Evolutionary conservation across 2,329 filamentous ascomycete species (phyloP).

Genomic region (Aspergillus melleus): DNA sequence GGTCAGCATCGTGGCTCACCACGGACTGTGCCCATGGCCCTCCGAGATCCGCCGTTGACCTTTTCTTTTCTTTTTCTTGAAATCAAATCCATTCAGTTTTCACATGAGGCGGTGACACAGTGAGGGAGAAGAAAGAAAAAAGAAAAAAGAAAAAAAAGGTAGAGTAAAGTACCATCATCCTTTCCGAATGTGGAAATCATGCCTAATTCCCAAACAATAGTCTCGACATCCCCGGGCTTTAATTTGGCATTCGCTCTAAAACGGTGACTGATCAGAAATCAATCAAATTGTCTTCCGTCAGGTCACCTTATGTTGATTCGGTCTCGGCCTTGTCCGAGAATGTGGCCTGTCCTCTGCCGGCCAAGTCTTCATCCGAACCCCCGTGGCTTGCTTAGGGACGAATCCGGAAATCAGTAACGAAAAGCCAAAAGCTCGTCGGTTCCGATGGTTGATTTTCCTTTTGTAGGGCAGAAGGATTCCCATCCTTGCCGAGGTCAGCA

Average conservation of each 20-base stretch:
- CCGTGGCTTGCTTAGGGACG: background rate
- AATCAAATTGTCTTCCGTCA: background rate
- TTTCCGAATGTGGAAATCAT: background rate
- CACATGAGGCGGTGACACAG: constrained; percentile 4
- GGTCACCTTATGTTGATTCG: background rate
- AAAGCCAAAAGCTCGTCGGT: background rate
- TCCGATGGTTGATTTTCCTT: background rate
- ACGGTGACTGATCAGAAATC: too few relatives aligned
- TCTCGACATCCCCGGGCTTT: constrained; percentile 3
- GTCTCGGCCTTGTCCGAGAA: background rate
- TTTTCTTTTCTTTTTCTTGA: background rate
- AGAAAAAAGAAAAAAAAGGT: too few relatives aligned
- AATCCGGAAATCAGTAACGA: background rate
- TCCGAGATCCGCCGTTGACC: background rate
- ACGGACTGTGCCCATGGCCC: background rate
- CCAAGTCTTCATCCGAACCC: background rate
- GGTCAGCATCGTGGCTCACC: background rate
- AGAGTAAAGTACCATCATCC: too few relatives aligned
- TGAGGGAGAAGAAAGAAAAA: background rate
- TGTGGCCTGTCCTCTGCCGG: background rate
- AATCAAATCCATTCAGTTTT: background rate
- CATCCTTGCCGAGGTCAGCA: background rate
- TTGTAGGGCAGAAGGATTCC: constrained; percentile 2
- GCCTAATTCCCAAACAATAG: background rate
- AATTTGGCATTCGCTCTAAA: background rate